Percentiles rank a stretch among this genome's conserved stretches.
Evolutionary conservation across 768 basidiomycete genomes (phyloP).

Genomic region (Trametes sanguinea): DNA sequence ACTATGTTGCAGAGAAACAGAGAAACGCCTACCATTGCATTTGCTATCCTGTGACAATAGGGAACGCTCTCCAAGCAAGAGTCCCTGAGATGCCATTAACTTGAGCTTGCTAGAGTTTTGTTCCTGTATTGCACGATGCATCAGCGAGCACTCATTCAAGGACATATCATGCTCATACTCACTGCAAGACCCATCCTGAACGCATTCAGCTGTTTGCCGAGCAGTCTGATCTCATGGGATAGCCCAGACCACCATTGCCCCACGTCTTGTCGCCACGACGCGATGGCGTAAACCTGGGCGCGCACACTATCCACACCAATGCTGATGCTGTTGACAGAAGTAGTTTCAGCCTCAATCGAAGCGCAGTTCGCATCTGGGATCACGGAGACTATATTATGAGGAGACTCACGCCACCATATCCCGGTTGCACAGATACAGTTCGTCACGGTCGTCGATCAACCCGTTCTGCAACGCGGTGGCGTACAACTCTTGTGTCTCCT

Average conservation of each 20-base stretch:
- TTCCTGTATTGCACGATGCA: neutral
- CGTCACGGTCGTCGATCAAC: neutral
- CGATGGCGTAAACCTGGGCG: neutral
- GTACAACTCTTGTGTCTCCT: constrained; percentile 2
- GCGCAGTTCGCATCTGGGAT: neutral
- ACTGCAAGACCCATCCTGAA: neutral
- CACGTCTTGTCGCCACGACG: neutral
- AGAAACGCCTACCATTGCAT: neutral
- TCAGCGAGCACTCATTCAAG: neutral
- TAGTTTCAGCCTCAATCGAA: neutral
- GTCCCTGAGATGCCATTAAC: neutral
- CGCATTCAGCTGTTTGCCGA: neutral
- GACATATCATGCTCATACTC: neutral
- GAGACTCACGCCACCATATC: neutral
- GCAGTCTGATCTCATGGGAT: neutral
- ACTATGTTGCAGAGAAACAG: neutral
- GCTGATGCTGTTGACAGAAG: neutral
- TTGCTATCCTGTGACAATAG: neutral
- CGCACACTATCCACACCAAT: neutral
- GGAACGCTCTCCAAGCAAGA: neutral
- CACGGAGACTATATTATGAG: neutral
- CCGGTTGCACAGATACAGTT: neutral
- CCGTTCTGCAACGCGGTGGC: neutral
- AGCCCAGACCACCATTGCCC: neutral
- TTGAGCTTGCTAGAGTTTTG: neutral